Evolutionary conservation across 208 protist genomes (phyloP).

Genomic region (Sergeia podlipaevii): DNA sequence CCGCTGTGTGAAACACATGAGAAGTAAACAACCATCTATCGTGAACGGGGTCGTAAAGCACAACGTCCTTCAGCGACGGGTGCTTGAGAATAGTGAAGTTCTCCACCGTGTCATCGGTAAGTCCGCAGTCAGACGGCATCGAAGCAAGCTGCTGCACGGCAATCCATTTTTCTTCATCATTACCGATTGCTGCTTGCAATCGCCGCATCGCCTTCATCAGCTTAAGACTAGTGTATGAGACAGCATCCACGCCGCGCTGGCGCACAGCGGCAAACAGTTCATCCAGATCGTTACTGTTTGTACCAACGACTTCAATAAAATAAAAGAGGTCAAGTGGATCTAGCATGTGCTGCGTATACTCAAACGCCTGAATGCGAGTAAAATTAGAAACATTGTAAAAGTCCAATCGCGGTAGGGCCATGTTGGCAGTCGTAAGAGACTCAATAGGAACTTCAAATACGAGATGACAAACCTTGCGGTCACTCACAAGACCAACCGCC

Average conservation of each 20-base stretch:
- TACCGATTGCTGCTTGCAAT: slow-evolving; percentile 27
- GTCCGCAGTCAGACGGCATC: slow-evolving; percentile 44
- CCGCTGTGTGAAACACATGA: slow-evolving; percentile 77
- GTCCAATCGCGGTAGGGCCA: slow-evolving; percentile 61
- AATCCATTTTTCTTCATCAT: slow-evolving; percentile 13
- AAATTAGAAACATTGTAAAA: slow-evolving; percentile 79
- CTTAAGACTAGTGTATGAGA: slow-evolving; percentile 61
- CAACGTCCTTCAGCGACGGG: slow-evolving; percentile 55
- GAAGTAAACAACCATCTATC: slow-evolving; percentile 77
- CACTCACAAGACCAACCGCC: slow-evolving; percentile 59
- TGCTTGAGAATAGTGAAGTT: slow-evolving; percentile 42
- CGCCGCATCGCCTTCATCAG: slow-evolving; percentile 70
- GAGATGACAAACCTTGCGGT: slow-evolving; percentile 66
- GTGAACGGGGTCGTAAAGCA: slow-evolving; percentile 75
- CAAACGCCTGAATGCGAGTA: slow-evolving; percentile 55
- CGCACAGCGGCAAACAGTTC: slow-evolving; percentile 71
- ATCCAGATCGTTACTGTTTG: slow-evolving; percentile 81
- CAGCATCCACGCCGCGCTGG: slow-evolving; percentile 44
- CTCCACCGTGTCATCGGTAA: slow-evolving; percentile 31
- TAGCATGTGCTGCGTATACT: slow-evolving; percentile 70
- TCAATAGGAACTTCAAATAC: slow-evolving; percentile 72
- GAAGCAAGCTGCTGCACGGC: slow-evolving; percentile 48
- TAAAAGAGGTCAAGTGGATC: slow-evolving; percentile 68
- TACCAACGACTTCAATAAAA: slow-evolving; percentile 74
- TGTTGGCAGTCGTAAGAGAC: slow-evolving; percentile 42